Evolutionary conservation across 306 rosid genomes (phyloP), one percentile per base, ranked within the genome.

Genomic region (Amphicarpaea edgeworthii): DNA sequence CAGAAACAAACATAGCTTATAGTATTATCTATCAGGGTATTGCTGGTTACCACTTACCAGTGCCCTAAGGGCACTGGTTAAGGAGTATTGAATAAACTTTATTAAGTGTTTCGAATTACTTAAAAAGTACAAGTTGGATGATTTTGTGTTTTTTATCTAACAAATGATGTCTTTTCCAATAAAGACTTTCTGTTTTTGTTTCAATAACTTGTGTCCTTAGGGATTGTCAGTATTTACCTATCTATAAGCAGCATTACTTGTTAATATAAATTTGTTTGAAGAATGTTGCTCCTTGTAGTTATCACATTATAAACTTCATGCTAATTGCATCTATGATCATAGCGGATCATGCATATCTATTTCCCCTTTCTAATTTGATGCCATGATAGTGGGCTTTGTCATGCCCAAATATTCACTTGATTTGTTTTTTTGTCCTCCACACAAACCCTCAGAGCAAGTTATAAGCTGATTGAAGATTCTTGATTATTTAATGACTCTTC

Each of bases 381-480:
- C 28, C 38, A 21, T 26, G 7, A 15, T 24, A 17, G 66, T 63
- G 53, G 8, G 43, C 26, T 64, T 72, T 57, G 26, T 76, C 57
- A 51, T 38, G 51, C 51, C 61, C 2, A 20, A 73, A 47, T 40
- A 59, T 50, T 50, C 34, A 9, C 20, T 66, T 57, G 1, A 8
- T n/a, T 55, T 37, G 46, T 46, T 64, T 68, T 26, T 50, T 58
- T 32, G 55, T 21, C 34, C 57, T 37, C 42, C 9, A 8, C 14
- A 41, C 16, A 12, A 32, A 37, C 12, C 24, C 53, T 37, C 58
- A 10, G 16, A 53, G 62, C 30, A 63, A 32, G 46, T 38, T 73
- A n/a, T 40, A 16, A 67, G 65, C 55, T 50, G 73, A 20, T 60
- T 62, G 53, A 50, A 58, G 23, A 43, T 70, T 60, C 47, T 59